These are phyloP conservation scores for Poterioochromonas sp. DNA, from an alignment of 352 stramenopile species.

Conservation along the genomic window DNA sequence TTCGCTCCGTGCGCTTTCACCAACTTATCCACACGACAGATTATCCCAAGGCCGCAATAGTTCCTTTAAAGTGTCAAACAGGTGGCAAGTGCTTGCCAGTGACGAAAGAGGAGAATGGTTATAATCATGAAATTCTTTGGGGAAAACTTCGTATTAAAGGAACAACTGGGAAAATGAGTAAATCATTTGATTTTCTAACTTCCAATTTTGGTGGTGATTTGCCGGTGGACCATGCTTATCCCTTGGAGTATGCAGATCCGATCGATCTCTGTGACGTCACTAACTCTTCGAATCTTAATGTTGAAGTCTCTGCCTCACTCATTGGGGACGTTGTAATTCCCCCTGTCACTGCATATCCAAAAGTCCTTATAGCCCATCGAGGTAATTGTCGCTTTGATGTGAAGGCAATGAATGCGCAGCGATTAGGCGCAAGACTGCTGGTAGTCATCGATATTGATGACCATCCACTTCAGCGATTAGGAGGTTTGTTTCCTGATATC, in stretches of 20 bases:
- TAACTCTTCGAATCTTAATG: not conserved
- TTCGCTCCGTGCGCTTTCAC: not conserved
- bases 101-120: not conserved
- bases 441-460: constrained; percentile 19
- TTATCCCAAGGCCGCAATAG: not conserved
- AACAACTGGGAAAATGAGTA: not conserved
- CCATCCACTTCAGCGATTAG: constrained; percentile 8
- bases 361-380: not conserved
- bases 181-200: constrained; percentile 32
- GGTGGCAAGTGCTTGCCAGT: constrained; percentile 19
- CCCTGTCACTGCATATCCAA: too few species aligned
- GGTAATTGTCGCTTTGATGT: constrained; percentile 17
- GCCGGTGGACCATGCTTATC: not conserved
- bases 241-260: not conserved
- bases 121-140: constrained; percentile 4
- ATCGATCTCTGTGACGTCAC: constrained; percentile 9
- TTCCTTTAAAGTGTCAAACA: constrained; percentile 26
- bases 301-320: too few species aligned
- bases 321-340: not conserved
- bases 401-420: constrained; percentile 23
- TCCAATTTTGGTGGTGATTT: constrained; percentile 23
- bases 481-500: not conserved
- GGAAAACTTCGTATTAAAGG: not conserved
- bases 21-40: not conserved
- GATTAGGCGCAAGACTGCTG: not conserved